Evolutionary conservation across 768 basidiomycete species (phyloP).

Genomic region (Tulasnella sp.): DNA sequence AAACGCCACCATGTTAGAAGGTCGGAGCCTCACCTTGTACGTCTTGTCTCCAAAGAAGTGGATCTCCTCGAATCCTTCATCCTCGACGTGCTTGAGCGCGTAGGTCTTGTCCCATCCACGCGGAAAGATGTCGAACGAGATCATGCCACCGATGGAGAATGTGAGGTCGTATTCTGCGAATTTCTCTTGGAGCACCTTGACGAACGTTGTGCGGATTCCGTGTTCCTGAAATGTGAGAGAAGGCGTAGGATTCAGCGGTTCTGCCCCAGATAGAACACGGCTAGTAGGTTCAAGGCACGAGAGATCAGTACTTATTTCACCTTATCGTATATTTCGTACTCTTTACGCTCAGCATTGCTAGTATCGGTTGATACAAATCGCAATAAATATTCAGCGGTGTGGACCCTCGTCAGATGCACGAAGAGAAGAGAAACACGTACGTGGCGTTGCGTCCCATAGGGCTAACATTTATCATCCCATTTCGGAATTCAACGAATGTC

Average conservation of each 20-base stretch:
- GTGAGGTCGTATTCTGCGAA: conserved; percentile 81
- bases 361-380: no score
- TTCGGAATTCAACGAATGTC: conserved; percentile 94
- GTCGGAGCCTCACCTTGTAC: conserved; percentile 43
- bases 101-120: conserved; percentile 97
- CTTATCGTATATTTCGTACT: conserved; percentile 75
- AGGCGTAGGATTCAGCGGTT: no score
- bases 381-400: no score
- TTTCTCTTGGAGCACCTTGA: conserved; percentile 65
- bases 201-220: conserved; percentile 58
- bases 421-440: no score
- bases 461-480: conserved; percentile 95
- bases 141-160: conserved; percentile 88
- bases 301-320: conserved; percentile 33
- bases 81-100: conserved; percentile 67
- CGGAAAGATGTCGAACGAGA: conserved; percentile 90
- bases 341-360: conserved; percentile 71
- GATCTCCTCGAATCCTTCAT: conserved; percentile 84
- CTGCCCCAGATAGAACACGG: no score
- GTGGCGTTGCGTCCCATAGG: conserved; percentile 93
- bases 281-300: no score
- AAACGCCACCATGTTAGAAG: conserved; percentile 4
- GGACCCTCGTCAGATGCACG: no score
- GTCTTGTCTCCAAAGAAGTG: conserved; percentile 99
- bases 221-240: conserved; percentile 61